Conservation (phyloP, 257 asterid genomes). For the Lycium barbarum region DNA sequence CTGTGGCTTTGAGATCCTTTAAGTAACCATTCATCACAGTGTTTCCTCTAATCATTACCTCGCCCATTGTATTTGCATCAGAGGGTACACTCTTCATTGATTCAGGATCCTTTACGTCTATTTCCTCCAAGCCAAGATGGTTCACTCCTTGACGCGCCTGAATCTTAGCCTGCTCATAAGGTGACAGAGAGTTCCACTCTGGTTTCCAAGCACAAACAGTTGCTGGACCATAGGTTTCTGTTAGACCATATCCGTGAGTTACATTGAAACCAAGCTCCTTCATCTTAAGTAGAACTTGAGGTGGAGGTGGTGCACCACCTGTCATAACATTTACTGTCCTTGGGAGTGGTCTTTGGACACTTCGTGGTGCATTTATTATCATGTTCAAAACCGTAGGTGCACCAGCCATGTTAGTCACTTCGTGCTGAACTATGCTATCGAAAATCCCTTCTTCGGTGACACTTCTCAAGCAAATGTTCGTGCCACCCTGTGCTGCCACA, state of each 20-base stretch:
- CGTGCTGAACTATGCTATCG: not conserved
- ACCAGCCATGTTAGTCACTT: conserved; percentile 3
- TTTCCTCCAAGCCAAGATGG: not conserved
- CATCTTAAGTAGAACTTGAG: not conserved
- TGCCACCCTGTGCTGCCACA: conserved; percentile 20
- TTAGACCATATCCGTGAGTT: conserved; percentile 15
- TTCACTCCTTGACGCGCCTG: conserved; percentile 27
- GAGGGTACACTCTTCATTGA: conserved; percentile 4
- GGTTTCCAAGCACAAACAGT: conserved; percentile 16
- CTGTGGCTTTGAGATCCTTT: not conserved
- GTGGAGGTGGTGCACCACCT: not conserved
- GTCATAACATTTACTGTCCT: not conserved
- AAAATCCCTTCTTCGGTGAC: not conserved
- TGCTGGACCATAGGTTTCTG: conserved; percentile 24
- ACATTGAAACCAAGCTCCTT: not conserved
- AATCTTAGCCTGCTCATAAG: conserved; percentile 5
- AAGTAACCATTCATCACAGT: conserved; percentile 26
- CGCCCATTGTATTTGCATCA: conserved; percentile 11
- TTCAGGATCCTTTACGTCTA: conserved; percentile 1
- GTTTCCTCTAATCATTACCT: conserved; percentile 28
- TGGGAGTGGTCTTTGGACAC: not conserved
- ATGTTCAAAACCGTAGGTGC: conserved; percentile 13
- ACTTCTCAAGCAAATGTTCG: conserved; percentile 11
- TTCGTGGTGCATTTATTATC: conserved; percentile 10
- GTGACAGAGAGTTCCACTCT: conserved; percentile 24